Evolutionary conservation across 306 rosid genomes (phyloP), one percentile per base, ranked within the genome.

Genomic region (Herpetospermum pedunculosum): DNA sequence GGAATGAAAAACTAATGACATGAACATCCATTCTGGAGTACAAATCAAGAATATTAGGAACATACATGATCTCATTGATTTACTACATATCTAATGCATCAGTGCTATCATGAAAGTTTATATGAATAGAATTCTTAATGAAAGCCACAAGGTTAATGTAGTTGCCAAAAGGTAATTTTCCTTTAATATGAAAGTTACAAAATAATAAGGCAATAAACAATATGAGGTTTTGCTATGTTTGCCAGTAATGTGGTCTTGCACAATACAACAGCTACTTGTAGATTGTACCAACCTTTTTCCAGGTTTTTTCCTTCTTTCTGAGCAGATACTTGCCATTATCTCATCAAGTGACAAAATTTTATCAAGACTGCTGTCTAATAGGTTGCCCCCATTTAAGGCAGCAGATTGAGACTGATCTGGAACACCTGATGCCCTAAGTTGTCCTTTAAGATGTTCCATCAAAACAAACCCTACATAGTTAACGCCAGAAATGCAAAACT

Each of bases 401-500:
- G 83, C 8, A 72, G 80, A 81, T 62, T 74, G 75, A 16, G 58
- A 64, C 26, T 8, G 62, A 70, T 75, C 82, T 28, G 83, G 77
- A 30, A 46, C 37, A 73, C 68, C 74, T 28, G 91, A 71, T 38
- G 81, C 50, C 79, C 85, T 73, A n/a, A 86, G 44, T 77, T 87
- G 72, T 41, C 62, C 75, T 77, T 83, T 88, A 77, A 87, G 73
- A 76, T 78, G 75, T 75, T 87, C 89, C 88, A 93, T 90, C 85
- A 85, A 76, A 80, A 86, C 75, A 70, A 90, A 47, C 35, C 82
- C 93, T 90, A 86, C 78, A 79, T 43, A 69, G 52, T 75, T 46
- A 81, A 62, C 19, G 55, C 34, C 10, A 26, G 1, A 57, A 37
- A 53, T 25, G 21, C 54, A 44, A 59, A 35, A 48, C n/a, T 25